Evolutionary conservation across 2,329 filamentous ascomycete species (phyloP), one percentile per base, ranked within the genome.

Genomic region (Geosmithia putterillii): DNA sequence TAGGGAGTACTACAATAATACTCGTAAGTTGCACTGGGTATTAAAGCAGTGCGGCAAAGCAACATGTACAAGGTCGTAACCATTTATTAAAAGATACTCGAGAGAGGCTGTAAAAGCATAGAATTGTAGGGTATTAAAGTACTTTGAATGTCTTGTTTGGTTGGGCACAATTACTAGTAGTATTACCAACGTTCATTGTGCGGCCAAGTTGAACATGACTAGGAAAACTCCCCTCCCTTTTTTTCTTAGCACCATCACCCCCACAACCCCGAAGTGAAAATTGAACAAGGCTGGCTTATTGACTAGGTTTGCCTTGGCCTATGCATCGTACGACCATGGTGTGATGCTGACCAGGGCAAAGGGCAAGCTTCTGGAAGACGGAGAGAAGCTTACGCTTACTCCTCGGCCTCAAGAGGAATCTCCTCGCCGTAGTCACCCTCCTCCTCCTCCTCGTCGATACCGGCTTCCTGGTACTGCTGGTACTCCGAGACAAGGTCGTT

Each of bases 391-490:
- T 14, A 32, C 40, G 42, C 38, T 57, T 70, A 70, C 57, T 70
- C 69, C 63, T 85, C 83, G 66, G 85, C 81, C 70, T 89, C 84
- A 54, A 67, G 69, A 66, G 80, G 80, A 52, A 73, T 76, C 69
- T 95, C 89, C 75, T 92, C 87, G 59, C 83, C 84, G 64, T 94
- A 89, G n/a, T n/a, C n/a, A n/a, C n/a, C n/a, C 65, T 94, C 88
- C 73, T 95, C 89, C 72, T 96, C 90, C 58, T 87, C 90, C 71
- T 98, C 92, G 49, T 92, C 94, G 69, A 95, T 80, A 60, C 86
- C 86, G 65, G 92, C 92, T 69, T 98, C 92, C 81, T 98, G 92
- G 82, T 98, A 98, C 72, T 98, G 92, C 81, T 96, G 92, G 78
- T 98, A 98, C 71, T 98, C 92, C 49, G 88, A 94, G 60, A 98